Conservation (phyloP, 345 rosid genomes). For the Angophora floribunda region DNA sequence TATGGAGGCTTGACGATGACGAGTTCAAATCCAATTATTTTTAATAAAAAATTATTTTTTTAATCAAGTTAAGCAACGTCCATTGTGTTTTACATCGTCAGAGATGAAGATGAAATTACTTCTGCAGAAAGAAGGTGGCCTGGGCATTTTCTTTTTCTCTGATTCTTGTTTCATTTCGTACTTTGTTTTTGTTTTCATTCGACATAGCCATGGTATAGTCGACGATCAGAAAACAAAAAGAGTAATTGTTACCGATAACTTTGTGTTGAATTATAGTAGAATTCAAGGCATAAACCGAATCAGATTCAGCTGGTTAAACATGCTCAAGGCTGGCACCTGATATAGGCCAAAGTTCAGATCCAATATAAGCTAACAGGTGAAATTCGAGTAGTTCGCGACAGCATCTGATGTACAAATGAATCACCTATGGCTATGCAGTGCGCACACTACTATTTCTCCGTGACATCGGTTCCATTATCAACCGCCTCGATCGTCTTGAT, state of each 20-base stretch:
- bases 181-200: not conserved
- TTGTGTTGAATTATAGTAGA: not conserved
- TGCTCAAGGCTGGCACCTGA: not conserved
- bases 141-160: not conserved
- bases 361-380: not conserved
- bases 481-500: not conserved
- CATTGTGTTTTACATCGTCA: not conserved
- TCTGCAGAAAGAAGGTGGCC: not conserved
- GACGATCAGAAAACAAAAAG: not conserved
- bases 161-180: not conserved
- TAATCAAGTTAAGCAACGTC: rapidly evolving
- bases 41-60: rapidly evolving
- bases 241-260: not conserved
- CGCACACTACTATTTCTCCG: not conserved
- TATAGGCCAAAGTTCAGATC: not conserved
- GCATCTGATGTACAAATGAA: not conserved
- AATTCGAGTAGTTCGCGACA: not conserved
- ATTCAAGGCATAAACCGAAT: not conserved
- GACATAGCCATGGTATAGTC: not conserved
- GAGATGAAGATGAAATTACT: not conserved
- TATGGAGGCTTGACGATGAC: conserved; percentile 31
- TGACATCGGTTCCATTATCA: not conserved
- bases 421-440: not conserved
- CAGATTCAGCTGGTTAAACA: not conserved
- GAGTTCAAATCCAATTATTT: rapidly evolving